Base-by-base conservation (phyloP, 176 grass and related monocot species). In the sorghum (Sorghum bicolor) region DNA sequence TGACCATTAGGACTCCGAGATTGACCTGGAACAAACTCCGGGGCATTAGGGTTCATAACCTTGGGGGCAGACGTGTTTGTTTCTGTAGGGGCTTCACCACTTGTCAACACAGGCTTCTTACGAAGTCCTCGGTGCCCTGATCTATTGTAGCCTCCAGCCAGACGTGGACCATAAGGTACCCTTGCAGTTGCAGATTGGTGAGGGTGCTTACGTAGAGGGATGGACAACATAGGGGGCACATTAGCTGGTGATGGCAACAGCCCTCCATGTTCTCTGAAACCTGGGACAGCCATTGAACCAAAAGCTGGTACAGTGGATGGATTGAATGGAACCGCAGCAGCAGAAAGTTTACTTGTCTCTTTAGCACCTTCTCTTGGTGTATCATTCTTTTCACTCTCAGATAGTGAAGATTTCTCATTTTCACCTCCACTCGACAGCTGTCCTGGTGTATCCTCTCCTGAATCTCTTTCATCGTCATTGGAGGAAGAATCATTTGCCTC, bases 121-220 rank as follows among this genome's bases (percentile, higher is more conserved):
- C 91, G 96, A 77, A 87, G 72, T n/a, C 73, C 87, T 65, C 96
- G 79, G 40, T 98, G 87, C 76, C 93, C 96, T 53, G 91, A 85
- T 80, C 89, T 92, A 72, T 98, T 98, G 87, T 93, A 95, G 26
- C 93, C 96, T 30, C 96, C 93, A 61, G 93, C 90, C 43, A 98
- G 88, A 78, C 96, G 89, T 77, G 96, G 96, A 74, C 96, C 96
- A 31, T 98, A 98, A 85, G 96, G 96, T 17, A 98, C 91, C 75
- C 96, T 98, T 75, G 96, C 76, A 9, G 96, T 98, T 64, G 96
- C 96, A 90, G 93, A 98, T 64, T 98, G 93, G 80, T 98, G 93
- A 77, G 91, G 96, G 71, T 95, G 93, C 83, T 95, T 98, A 79
- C 93, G 92, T 22, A 95, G 67, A 85, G 93, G 91, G 76, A 98